Evolutionary conservation across 2,329 filamentous ascomycete species (phyloP), one percentile per base, ranked within the genome.

Genomic region (Chalara sp.): DNA sequence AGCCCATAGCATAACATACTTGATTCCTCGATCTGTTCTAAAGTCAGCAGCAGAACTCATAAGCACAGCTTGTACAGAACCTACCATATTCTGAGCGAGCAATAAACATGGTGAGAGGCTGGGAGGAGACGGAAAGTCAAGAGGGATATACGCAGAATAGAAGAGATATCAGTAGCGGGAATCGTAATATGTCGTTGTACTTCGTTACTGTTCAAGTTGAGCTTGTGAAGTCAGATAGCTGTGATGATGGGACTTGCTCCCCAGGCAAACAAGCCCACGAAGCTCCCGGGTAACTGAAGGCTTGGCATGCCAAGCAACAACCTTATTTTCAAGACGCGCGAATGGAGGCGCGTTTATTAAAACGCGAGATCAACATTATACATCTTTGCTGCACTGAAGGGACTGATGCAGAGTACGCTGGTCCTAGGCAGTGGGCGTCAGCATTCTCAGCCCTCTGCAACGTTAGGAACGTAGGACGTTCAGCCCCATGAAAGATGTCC

Each of bases 81-180:
- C 77, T 80, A 93, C 92, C 93, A 78, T 99, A 99, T 92, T 99
- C 93, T 70, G 92, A 97, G 77, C 93, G 89, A 81, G 93, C 91
- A 82, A 99, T 97, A 83, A 99, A 99, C 93, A 96, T 96, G 65
- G 76, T 89, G 80, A 68, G 39, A 50, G 71, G 67, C 59, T 72
- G 71, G 44, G 4, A 39, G 28, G 47, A 32, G 5, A 11, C 29
- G 11, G 11, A 50, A 47, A 32, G 31, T 21, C 44, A 28, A 31
- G 12, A 43, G 45, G 8, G 35, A n/a, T 21, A 21, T 21, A 21
- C 21, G 21, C 21, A 3, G 21, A 21, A 21, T 21, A 21, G 21
- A 21, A 21, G 21, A 21, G 21, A 21, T 21, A 21, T 21, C 21
- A 21, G 21, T 21, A 21, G 21, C 21, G 21, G 2, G 21, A 21